Evolutionary conservation across 2,329 filamentous ascomycete genomes (phyloP).

Genomic region (Stemphylium lycopersici): DNA sequence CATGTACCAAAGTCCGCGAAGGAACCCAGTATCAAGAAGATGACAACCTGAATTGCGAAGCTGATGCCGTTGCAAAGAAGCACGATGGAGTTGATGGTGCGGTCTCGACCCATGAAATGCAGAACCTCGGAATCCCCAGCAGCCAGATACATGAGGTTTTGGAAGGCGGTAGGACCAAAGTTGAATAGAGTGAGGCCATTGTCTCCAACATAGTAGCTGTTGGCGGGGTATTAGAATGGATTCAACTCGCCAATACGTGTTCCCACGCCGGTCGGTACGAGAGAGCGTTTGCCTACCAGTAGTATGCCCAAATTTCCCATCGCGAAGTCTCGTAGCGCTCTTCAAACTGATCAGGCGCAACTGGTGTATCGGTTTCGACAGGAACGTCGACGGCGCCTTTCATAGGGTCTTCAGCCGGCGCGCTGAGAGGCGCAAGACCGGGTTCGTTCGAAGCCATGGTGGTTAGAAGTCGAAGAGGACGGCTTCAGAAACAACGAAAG

Average conservation of each 20-base stretch:
- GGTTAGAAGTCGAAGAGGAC: not conserved
- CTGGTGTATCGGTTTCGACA: slow-evolving; percentile 48
- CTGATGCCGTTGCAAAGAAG: slow-evolving; percentile 70
- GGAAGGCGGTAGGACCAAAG: slow-evolving; percentile 56
- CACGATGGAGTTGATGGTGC: slow-evolving; percentile 54
- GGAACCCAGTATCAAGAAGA: slow-evolving; percentile 60
- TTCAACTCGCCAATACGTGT: not conserved
- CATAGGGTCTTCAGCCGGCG: slow-evolving; percentile 25
- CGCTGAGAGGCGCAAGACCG: slow-evolving; percentile 29
- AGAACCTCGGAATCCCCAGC: slow-evolving; percentile 61
- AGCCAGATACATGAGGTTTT: slow-evolving; percentile 68
- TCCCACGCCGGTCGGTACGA: not conserved
- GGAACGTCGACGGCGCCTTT: slow-evolving; percentile 29
- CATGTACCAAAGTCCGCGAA: slow-evolving; percentile 70
- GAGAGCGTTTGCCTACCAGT: slow-evolving; percentile 46
- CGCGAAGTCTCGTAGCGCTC: slow-evolving; percentile 58
- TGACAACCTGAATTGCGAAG: slow-evolving; percentile 68
- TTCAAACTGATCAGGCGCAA: slow-evolving; percentile 63
- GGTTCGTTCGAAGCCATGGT: slow-evolving; percentile 31
- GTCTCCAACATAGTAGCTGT: slow-evolving; percentile 68
- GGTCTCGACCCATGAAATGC: slow-evolving; percentile 60
- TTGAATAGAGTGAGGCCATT: slow-evolving; percentile 68
- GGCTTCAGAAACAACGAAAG: not conserved
- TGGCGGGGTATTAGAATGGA: slow-evolving; percentile 13
- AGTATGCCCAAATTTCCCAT: slow-evolving; percentile 64